Evolutionary conservation across 1,284 basidiomycete species (phyloP), one percentile per base, ranked within the genome.

Genomic region (Binderoboletus segoi): DNA sequence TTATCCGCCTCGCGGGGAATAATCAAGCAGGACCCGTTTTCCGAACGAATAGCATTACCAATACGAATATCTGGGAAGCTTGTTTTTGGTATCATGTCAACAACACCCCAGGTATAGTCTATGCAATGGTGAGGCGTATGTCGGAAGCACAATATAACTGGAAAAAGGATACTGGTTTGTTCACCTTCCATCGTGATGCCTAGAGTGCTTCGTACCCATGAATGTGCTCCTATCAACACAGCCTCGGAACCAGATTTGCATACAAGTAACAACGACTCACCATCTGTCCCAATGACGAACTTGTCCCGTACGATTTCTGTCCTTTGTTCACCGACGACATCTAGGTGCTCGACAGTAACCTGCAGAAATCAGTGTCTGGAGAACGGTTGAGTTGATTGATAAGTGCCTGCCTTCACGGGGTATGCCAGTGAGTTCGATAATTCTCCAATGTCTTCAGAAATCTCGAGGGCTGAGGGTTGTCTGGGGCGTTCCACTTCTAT

Each of bases 31-130:
- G 82, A 80, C 7, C 83, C 83, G 56, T 80, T 78, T 47, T 78
- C 77, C 0, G 85, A 87, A 67, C 88, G 85, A 20, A 82, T 75
- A 4, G 67, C 85, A 42, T 78, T 78, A 61, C 77, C 77, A 62
- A 84, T 88, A 30, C 91, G 84, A 60, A 90, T 85, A 70, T 94
- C 91, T 0, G 92, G 91, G 66, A 93, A 90, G 68, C 91, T 78
- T 13, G 88, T 89, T n/a, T 82, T 77, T 0, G 85, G 85, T 15
- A 83, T 66, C 59, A 86, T 78, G 70, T 91, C 88, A 21, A 91
- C 73, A 12, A 91, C 89, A 20, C 89, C 89, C 89, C 89, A 92
- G 33, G 89, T 80, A 57, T 80, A 86, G 56, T 91, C 12, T 30
- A 30, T 30, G 28, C 28, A 30, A 30, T 30, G 28, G 10, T 30